A percentile compares a stretch with the other conserved stretches of the same genome.
phyloP scores from a whole-genome alignment of 2,329 filamentous ascomycete genomes.

The Zymoseptoria ardabiliae region DNA sequence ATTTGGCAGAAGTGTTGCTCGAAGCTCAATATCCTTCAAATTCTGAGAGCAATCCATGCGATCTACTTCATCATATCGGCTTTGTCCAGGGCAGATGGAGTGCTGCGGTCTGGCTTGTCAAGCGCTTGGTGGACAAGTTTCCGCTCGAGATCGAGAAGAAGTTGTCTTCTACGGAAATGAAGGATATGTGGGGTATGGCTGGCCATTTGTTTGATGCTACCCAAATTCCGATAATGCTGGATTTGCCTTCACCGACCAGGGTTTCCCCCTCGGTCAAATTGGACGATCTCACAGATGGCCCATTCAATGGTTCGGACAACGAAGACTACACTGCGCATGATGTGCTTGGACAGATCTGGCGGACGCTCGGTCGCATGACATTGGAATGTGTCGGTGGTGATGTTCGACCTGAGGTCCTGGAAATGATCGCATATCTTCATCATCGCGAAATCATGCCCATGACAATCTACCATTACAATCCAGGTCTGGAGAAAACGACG shows the following conservation, averaged over 20 bases:
- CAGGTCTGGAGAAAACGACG: constrained; percentile 29
- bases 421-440: constrained; percentile 43
- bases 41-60: constrained; percentile 9
- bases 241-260: neutral
- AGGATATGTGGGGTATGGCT: constrained; percentile 7
- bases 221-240: constrained; percentile 2
- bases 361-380: constrained; percentile 41
- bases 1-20: constrained; percentile 22
- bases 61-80: constrained; percentile 36
- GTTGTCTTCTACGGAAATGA: constrained; percentile 1
- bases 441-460: constrained; percentile 41
- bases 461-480: constrained; percentile 37
- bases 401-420: constrained; percentile 39
- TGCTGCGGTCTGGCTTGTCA: constrained; percentile 40
- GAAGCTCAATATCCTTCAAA: constrained; percentile 15
- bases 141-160: constrained; percentile 3
- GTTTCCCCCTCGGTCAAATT: constrained; percentile 2
- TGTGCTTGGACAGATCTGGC: constrained; percentile 41
- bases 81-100: constrained; percentile 36
- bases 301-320: neutral
- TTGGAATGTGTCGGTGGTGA: constrained; percentile 24
- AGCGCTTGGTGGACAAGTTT: constrained; percentile 33
- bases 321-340: constrained; percentile 26
- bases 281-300: constrained; percentile 18
- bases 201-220: constrained; percentile 12